These are phyloP conservation scores for Boletus reticulatus DNA, from an alignment of 768 basidiomycete species.

Conservation along the genomic window DNA sequence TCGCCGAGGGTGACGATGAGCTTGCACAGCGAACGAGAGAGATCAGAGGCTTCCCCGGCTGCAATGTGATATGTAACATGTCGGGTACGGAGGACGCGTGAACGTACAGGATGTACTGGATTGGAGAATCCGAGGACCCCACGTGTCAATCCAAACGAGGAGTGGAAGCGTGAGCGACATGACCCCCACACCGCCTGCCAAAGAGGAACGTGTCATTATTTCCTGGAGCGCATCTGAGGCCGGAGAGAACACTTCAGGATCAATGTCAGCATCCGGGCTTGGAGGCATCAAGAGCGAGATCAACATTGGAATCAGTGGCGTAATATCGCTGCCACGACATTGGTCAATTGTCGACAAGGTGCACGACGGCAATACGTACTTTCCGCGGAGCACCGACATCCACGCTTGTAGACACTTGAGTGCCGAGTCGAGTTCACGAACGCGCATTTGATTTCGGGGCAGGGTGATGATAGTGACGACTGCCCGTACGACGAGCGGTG, in stretches of 20 bases:
- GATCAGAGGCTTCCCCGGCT: conserved; percentile 42
- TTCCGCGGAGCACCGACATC: conserved; percentile 67
- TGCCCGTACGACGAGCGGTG: conserved; percentile 68
- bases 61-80: background rate
- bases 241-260: conserved; percentile 56
- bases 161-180: conserved; percentile 82
- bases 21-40: conserved; percentile 74
- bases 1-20: conserved; percentile 81
- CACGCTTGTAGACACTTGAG: conserved; percentile 82
- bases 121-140: conserved; percentile 48
- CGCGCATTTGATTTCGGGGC: conserved; percentile 30
- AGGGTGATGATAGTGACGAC: conserved; percentile 56
- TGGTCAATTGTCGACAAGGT: background rate
- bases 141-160: conserved; percentile 68
- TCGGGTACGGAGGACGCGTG: background rate
- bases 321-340: conserved; percentile 53
- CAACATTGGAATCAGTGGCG: conserved; percentile 65
- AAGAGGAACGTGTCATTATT: conserved; percentile 69
- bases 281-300: conserved; percentile 42
- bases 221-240: conserved; percentile 76
- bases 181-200: conserved; percentile 67
- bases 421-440: conserved; percentile 60
- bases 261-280: conserved; percentile 32
- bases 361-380: conserved; percentile 42
- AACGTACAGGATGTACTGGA: conserved; percentile 37